These are phyloP conservation scores for Apocynum venetum DNA, from an alignment of 257 asterid genomes.

Conservation along the genomic window DNA sequence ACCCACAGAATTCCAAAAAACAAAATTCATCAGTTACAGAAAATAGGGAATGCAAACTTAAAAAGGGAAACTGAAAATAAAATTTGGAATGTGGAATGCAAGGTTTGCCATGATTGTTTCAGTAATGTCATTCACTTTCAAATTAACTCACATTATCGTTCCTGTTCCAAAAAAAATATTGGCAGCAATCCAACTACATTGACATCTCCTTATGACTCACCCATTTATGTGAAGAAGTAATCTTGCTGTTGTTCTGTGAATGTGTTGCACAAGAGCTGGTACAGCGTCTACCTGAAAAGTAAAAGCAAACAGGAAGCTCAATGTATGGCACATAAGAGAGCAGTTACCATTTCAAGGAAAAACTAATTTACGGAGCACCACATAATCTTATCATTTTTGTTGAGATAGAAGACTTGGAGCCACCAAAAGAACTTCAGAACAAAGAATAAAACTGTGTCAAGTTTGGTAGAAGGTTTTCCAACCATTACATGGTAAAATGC, in stretches of 20 bases:
- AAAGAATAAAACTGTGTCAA: background rate
- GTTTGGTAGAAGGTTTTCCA: background rate
- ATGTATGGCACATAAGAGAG: background rate
- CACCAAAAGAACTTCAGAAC: background rate
- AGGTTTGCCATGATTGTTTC: background rate
- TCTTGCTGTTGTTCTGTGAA: constrained; percentile 88
- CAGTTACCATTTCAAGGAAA: background rate
- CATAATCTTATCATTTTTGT: background rate
- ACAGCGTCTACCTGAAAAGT: constrained; percentile 83
- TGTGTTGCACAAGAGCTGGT: constrained; percentile 76
- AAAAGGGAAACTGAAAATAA: background rate
- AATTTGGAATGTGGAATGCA: background rate
- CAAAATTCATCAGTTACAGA: background rate
- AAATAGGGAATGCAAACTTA: background rate
- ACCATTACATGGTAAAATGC: background rate
- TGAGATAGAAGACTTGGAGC: background rate
- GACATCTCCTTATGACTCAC: constrained; percentile 42
- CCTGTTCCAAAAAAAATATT: background rate
- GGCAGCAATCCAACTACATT: background rate
- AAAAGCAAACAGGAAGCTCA: constrained; percentile 14
- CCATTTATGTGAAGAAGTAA: constrained; percentile 82
- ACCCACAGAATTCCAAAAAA: background rate
- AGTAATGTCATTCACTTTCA: background rate
- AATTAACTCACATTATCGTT: background rate
- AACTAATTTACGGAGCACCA: background rate